Percentiles rank a stretch among this genome's conserved stretches.
Conservation (phyloP, 768 basidiomycete species). For the Trametopsis cervina region DNA sequence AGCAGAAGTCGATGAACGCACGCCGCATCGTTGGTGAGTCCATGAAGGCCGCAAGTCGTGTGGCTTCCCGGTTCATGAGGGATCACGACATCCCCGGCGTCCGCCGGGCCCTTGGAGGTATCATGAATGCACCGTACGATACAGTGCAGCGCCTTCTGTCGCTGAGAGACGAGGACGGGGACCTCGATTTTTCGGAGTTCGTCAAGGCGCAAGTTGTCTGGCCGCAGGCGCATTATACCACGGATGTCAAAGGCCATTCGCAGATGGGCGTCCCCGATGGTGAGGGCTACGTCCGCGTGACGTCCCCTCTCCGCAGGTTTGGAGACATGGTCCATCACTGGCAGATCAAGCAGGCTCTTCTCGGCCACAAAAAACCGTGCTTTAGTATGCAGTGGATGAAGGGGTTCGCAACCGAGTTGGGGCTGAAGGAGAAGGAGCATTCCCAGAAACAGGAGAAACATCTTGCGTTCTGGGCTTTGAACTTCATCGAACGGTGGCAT, state of each 20-base stretch:
- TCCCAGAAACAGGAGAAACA: slow-evolving; percentile 26
- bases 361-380: slow-evolving; percentile 36
- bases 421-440: slow-evolving; percentile 28
- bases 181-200: slow-evolving; percentile 33
- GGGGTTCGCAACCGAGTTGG: slow-evolving; percentile 32
- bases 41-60: slow-evolving; percentile 75
- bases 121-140: slow-evolving; percentile 26
- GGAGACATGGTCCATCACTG: slow-evolving; percentile 81
- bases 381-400: slow-evolving; percentile 36
- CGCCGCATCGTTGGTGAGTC: slow-evolving; percentile 63
- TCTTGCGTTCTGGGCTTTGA: slow-evolving; percentile 33
- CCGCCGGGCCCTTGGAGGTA: slow-evolving; percentile 40
- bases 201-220: slow-evolving; percentile 28
- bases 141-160: slow-evolving; percentile 39
- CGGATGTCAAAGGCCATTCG: slow-evolving; percentile 60
- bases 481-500: slow-evolving; percentile 31
- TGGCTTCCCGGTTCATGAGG: slow-evolving; percentile 64
- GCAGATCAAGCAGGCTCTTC: slow-evolving; percentile 82
- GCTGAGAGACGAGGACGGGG: slow-evolving; percentile 38
- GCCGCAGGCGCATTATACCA: slow-evolving; percentile 35
- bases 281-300: slow-evolving; percentile 78
- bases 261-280: slow-evolving; percentile 58
- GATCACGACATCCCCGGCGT: slow-evolving; percentile 57
- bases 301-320: slow-evolving; percentile 85
- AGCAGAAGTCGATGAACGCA: slow-evolving; percentile 32